Evolutionary conservation across 768 basidiomycete species (phyloP), one percentile per base, ranked within the genome.

Genomic region (Mycena floridula): DNA sequence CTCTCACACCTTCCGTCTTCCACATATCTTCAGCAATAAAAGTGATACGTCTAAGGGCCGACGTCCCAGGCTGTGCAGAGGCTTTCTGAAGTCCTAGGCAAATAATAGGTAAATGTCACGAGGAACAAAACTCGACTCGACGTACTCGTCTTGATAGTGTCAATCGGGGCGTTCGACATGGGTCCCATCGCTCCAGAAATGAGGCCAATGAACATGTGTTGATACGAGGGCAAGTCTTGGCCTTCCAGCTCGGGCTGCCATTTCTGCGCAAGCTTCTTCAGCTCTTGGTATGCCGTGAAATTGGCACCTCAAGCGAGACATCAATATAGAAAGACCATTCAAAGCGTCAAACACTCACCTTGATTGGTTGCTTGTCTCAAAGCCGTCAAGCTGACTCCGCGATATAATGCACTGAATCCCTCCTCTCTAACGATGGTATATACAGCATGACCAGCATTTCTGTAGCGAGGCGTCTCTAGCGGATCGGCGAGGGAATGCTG

Each of bases 111-210:
- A 28, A 45, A 37, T 41, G 39, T 27, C 36, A 37, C 32, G 12
- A 13, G 36, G 40, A 40, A 3, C 43, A 21, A 41, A 50, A 30
- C 40, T 38, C 2, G 22, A 70, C 40, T 1, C 23, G 20, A 70
- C 85, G 54, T 62, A 85, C 91, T 89, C 46, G 95, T 98, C 65
- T 96, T 97, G 56, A 95, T 92, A 9, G 88, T 90, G 62, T 91
- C 89, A 43, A 92, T 87, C 1, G 94, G 95, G 11, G 96, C 96
- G 59, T 99, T 98, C 12, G 93, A 94, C 63, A 98, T 93, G 12
- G 96, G 96, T 4, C 96, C 96, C 85, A 94, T 92, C 2, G 96
- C 96, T 41, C 96, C 96, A 38, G 91, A 95, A 54, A 99, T 81
- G 47, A 98, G 73, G 42, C 96, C 96, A 46, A 98, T 90, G 20